These are phyloP conservation scores for Crithidia acanthocephali DNA, from an alignment of 208 protist genomes.

Conservation along the genomic window DNA sequence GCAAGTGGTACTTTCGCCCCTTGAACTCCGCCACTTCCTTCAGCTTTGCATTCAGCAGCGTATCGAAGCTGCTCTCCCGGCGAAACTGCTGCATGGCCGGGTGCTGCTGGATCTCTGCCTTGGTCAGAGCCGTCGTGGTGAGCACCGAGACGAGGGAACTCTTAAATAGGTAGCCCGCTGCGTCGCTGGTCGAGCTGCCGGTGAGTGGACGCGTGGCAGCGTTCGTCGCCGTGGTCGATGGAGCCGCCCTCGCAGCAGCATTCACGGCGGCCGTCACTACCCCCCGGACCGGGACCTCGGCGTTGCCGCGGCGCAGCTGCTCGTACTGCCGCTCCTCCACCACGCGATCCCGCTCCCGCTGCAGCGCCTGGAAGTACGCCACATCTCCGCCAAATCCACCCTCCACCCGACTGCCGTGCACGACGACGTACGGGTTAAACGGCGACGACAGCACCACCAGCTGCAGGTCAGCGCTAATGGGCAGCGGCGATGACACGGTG, in stretches of 20 bases:
- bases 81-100: slow-evolving; percentile 40
- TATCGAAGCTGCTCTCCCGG: slow-evolving; percentile 49
- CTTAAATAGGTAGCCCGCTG: slow-evolving; percentile 38
- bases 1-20: slow-evolving; percentile 65
- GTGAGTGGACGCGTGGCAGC: slow-evolving; percentile 27
- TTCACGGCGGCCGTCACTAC: background rate
- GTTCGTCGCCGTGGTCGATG: slow-evolving; percentile 15
- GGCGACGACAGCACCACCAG: slow-evolving; percentile 19
- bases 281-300: slow-evolving; percentile 7
- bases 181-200: background rate
- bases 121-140: slow-evolving; percentile 38
- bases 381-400: slow-evolving; percentile 52
- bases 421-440: slow-evolving; percentile 70
- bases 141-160: slow-evolving; percentile 54
- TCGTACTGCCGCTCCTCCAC: slow-evolving; percentile 33
- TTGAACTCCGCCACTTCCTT: slow-evolving; percentile 59
- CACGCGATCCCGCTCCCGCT: slow-evolving; percentile 47
- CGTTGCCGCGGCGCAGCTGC: slow-evolving; percentile 19
- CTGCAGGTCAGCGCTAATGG: slow-evolving; percentile 3
- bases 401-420: slow-evolving; percentile 73
- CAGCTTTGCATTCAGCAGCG: slow-evolving; percentile 56
- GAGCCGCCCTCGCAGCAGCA: background rate
- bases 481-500: background rate
- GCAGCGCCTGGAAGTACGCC: slow-evolving; percentile 35
- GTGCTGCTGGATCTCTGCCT: slow-evolving; percentile 44